Percentiles rank a stretch among this genome's conserved stretches.
phyloP scores from a whole-genome alignment of 1,284 basidiomycete genomes.

The Rhodotorula sp. region DNA sequence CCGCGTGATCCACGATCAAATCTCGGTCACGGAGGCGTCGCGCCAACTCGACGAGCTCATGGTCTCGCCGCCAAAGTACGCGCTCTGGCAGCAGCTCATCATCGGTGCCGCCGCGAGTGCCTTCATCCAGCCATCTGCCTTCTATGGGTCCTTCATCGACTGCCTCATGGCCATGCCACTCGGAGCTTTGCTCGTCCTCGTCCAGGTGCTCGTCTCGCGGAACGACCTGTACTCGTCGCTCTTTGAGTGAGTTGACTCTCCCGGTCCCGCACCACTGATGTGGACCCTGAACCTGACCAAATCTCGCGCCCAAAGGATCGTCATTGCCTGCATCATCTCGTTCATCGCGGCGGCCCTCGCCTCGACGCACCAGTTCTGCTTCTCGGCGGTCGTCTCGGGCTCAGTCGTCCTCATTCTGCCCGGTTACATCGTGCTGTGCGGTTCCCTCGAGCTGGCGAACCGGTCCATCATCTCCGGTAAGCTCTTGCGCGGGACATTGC shows the following conservation, averaged over 20 bases:
- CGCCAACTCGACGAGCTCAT: slow-evolving; percentile 72
- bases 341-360: slow-evolving; percentile 77
- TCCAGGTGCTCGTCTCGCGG: slow-evolving; percentile 68
- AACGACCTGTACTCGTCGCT: slow-evolving; percentile 79
- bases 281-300: neutral
- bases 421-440: slow-evolving; percentile 75
- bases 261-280: no score
- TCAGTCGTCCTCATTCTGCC: slow-evolving; percentile 86
- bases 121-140: slow-evolving; percentile 61
- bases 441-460: slow-evolving; percentile 68
- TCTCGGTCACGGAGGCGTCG: slow-evolving; percentile 76
- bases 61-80: slow-evolving; percentile 57
- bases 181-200: slow-evolving; percentile 70
- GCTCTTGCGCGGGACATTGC: slow-evolving; percentile 51
- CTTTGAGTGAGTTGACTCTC: slow-evolving; percentile 63
- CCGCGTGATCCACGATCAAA: slow-evolving; percentile 62
- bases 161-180: slow-evolving; percentile 71
- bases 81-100: slow-evolving; percentile 64
- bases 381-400: slow-evolving; percentile 76
- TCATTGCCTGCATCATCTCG: slow-evolving; percentile 70
- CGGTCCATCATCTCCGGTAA: slow-evolving; percentile 69
- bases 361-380: slow-evolving; percentile 72
- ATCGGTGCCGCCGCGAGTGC: slow-evolving; percentile 79
- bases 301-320: slow-evolving; percentile 57
- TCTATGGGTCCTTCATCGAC: slow-evolving; percentile 77